phyloP scores from a whole-genome alignment of 768 basidiomycete genomes.

The Hydnum rufescens region DNA sequence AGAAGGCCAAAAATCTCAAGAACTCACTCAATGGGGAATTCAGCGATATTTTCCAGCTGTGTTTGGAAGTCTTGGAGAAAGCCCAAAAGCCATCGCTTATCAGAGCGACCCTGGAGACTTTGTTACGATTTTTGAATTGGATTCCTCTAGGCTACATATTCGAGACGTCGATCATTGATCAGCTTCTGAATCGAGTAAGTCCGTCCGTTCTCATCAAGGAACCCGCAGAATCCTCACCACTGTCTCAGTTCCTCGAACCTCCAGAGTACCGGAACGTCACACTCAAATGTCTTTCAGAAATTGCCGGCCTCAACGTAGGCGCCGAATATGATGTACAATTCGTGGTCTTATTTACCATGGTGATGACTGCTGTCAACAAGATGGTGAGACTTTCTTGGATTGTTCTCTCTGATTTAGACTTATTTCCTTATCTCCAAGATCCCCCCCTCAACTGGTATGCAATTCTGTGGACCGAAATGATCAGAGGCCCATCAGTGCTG shows the following conservation, averaged over 20 bases:
- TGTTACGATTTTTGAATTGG: slow-evolving; percentile 95
- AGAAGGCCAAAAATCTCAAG: slow-evolving; percentile 92
- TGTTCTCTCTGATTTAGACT: slow-evolving; percentile 39
- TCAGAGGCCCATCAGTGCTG: too few species aligned
- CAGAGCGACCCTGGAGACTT: slow-evolving; percentile 83
- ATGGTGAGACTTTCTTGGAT: slow-evolving; percentile 54
- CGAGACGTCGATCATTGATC: slow-evolving; percentile 92
- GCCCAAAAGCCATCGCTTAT: slow-evolving; percentile 92
- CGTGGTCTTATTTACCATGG: slow-evolving; percentile 91
- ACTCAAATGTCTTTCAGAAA: slow-evolving; percentile 89
- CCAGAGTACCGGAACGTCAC: slow-evolving; percentile 96
- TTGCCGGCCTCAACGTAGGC: slow-evolving; percentile 83
- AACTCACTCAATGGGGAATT: slow-evolving; percentile 97
- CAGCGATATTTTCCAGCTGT: slow-evolving; percentile 93
- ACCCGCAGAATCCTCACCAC: slow-evolving; percentile 6
- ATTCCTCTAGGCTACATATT: slow-evolving; percentile 98
- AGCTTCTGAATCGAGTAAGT: slow-evolving; percentile 74
- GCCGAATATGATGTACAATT: slow-evolving; percentile 98
- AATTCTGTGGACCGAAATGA: neutral
- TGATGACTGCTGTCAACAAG: slow-evolving; percentile 91
- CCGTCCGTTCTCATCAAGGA: slow-evolving; percentile 8
- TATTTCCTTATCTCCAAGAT: neutral
- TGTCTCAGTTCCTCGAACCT: slow-evolving; percentile 72
- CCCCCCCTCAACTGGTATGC: slow-evolving; percentile 4
- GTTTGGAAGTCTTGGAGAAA: slow-evolving; percentile 89